Percentiles rank a stretch among this genome's conserved stretches.
Conservation (phyloP, 768 basidiomycete genomes). For the Tephrocybe sp. region DNA sequence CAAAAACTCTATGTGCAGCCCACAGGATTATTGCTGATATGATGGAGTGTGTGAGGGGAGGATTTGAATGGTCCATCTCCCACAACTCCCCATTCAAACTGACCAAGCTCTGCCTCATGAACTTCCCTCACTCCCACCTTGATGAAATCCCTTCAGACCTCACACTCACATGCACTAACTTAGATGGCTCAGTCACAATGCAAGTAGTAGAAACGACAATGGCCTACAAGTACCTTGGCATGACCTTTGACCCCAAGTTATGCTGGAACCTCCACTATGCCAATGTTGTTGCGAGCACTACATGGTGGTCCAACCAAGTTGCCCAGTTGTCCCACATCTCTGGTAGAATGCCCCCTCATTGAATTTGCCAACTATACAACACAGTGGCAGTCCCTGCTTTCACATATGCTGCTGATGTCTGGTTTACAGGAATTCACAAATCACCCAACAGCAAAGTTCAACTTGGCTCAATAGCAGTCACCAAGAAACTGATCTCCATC, state of each 20-base stretch:
- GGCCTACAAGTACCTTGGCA: too few species aligned
- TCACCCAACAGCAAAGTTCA: conserved; percentile 6
- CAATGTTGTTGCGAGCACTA: conserved; percentile 2
- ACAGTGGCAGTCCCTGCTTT: conserved; percentile 7
- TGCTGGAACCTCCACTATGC: neutral
- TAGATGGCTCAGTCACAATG: too few species aligned
- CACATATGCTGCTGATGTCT: conserved; percentile 8
- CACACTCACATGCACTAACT: too few species aligned
- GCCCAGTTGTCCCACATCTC: neutral
- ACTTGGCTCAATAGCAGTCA: conserved; percentile 1
- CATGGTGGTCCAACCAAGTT: conserved; percentile 5
- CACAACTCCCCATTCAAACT: too few species aligned
- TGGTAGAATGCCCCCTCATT: too few species aligned
- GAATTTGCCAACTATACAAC: conserved; percentile 10
- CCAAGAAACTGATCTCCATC: conserved; percentile 1
- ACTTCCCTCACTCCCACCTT: too few species aligned
- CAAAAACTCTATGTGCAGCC: conserved; percentile 18
- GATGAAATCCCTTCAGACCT: too few species aligned
- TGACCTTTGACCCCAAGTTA: too few species aligned
- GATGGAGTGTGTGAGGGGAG: conserved; percentile 22
- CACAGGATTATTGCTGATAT: conserved; percentile 22
- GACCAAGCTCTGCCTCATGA: too few species aligned
- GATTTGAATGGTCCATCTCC: too few species aligned
- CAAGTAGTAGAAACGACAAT: too few species aligned
- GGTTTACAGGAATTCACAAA: neutral